Percentiles rank a stretch among this genome's conserved stretches.
These are phyloP conservation scores for Alternaria longipes DNA, from an alignment of 2,329 filamentous ascomycete species.

Conservation along the genomic window DNA sequence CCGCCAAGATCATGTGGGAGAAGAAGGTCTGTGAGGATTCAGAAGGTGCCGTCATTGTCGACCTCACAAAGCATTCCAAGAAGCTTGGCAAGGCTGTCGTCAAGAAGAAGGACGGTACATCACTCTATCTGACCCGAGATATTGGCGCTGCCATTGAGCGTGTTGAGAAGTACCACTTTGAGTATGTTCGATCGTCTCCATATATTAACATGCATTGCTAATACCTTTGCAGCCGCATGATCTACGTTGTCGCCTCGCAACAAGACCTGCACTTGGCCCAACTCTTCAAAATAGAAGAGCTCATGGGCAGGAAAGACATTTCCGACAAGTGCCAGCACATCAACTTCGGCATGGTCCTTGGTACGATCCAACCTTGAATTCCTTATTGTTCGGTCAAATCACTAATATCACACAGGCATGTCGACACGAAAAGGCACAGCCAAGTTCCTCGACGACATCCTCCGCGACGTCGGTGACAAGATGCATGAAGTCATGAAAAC, in stretches of 20 bases:
- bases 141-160: conserved; percentile 72
- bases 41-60: conserved; percentile 73
- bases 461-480: conserved; percentile 76
- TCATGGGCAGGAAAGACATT: conserved; percentile 69
- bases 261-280: conserved; percentile 72
- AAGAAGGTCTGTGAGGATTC: conserved; percentile 70
- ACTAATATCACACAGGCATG: conserved; percentile 54
- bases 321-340: conserved; percentile 68
- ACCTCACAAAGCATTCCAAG: conserved; percentile 74
- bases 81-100: conserved; percentile 74
- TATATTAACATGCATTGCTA: neutral
- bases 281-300: conserved; percentile 70
- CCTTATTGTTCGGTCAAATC: neutral
- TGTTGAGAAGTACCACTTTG: conserved; percentile 68
- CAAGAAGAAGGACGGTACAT: conserved; percentile 72
- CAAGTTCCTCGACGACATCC: conserved; percentile 60
- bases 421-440: conserved; percentile 70
- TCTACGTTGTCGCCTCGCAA: conserved; percentile 71
- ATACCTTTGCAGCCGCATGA: conserved; percentile 61
- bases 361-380: conserved; percentile 29
- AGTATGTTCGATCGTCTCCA: conserved; percentile 42
- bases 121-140: conserved; percentile 74
- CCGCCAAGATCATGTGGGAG: conserved; percentile 67
- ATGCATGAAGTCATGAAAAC: conserved; percentile 98
- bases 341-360: conserved; percentile 73